Conservation (phyloP, 225 moss, liverwort and hornwort genomes). For the Anthoceros angustus region DNA sequence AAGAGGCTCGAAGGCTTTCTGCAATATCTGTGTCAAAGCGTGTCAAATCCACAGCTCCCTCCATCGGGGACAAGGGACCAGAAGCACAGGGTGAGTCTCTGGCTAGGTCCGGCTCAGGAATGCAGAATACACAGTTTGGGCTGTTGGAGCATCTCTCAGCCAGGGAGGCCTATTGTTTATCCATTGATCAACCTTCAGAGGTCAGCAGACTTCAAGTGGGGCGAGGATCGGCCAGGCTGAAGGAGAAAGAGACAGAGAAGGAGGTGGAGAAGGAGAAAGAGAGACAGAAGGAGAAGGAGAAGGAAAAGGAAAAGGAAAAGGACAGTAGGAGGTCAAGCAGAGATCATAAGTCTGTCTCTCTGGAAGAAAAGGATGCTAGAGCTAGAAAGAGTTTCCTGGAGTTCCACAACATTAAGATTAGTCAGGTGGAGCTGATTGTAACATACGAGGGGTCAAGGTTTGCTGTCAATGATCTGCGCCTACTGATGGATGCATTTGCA, state of each 20-base stretch:
- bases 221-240: neutral
- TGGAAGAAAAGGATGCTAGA: conserved; percentile 59
- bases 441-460: conserved; percentile 89
- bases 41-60: neutral
- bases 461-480: conserved; percentile 71
- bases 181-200: no score
- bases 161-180: neutral
- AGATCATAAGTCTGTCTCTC: conserved; percentile 19
- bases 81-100: neutral
- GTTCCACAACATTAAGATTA: conserved; percentile 85
- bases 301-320: conserved; percentile 53
- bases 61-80: neutral
- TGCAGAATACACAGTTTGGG: neutral
- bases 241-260: conserved; percentile 50
- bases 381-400: conserved; percentile 65
- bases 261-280: conserved; percentile 3
- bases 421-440: conserved; percentile 82
- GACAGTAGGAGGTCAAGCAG: conserved; percentile 6
- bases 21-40: conserved; percentile 25
- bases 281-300: conserved; percentile 40
- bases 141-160: conserved; percentile 1
- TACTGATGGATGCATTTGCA: conserved; percentile 80
- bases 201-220: neutral
- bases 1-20: conserved; percentile 16
- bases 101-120: neutral